Evolutionary conservation across 176 grass and related monocot species (phyloP).

Genomic region (Zizania latifolia): DNA sequence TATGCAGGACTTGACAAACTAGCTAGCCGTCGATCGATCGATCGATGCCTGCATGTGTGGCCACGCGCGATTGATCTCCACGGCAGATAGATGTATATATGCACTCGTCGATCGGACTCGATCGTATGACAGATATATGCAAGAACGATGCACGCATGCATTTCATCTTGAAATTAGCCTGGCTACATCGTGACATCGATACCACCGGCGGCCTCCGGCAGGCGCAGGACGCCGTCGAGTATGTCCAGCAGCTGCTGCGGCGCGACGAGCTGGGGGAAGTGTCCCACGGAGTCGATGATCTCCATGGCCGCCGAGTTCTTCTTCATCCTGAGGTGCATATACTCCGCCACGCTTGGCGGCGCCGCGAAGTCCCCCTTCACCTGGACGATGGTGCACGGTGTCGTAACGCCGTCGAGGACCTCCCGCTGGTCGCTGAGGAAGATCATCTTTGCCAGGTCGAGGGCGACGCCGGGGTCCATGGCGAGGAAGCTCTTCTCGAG

Average conservation of each 20-base stretch:
- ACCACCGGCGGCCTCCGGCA: not conserved
- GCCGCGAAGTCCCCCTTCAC: slow-evolving; percentile 40
- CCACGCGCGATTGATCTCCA: too few species aligned
- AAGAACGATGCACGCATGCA: too few species aligned
- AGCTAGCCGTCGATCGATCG: too few species aligned
- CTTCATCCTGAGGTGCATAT: slow-evolving; percentile 46
- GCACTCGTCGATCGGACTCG: too few species aligned
- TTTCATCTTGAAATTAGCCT: too few species aligned
- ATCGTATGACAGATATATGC: too few species aligned
- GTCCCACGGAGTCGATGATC: slow-evolving; percentile 45
- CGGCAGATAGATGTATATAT: too few species aligned
- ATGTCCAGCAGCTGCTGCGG: slow-evolving; percentile 23
- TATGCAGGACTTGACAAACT: too few species aligned
- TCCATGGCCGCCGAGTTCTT: not conserved
- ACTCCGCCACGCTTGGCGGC: slow-evolving; percentile 33
- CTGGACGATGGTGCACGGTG: slow-evolving; percentile 54
- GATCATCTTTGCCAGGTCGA: slow-evolving; percentile 43
- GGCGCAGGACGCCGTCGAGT: slow-evolving; percentile 33
- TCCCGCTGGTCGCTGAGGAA: slow-evolving; percentile 60
- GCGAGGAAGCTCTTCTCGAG: slow-evolving; percentile 42
- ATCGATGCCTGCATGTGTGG: too few species aligned
- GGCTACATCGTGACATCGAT: too few species aligned
- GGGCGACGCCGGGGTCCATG: slow-evolving; percentile 52
- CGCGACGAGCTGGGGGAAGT: slow-evolving; percentile 68
- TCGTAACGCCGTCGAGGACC: slow-evolving; percentile 18